Base-by-base conservation (phyloP, 2,329 filamentous ascomycete species). In the Fusarium floridanum region DNA sequence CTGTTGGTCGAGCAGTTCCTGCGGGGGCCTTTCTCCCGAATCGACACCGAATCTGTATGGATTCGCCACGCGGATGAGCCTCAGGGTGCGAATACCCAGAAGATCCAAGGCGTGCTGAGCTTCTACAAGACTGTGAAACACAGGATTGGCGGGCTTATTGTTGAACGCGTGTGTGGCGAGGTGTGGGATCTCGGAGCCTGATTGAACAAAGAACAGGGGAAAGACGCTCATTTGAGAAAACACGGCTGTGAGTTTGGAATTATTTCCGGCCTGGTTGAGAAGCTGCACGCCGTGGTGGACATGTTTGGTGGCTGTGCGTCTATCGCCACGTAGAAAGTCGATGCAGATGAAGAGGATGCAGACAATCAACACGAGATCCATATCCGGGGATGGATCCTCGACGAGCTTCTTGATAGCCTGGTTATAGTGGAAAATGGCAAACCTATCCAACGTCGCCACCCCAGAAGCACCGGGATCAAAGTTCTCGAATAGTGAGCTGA, bases 311-410 rank as follows among this genome's bases (percentile, higher is more conserved):
- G 84, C 85, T 5, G 79, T 77, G 7, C 79, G 72, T 20, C 75
- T 76, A 73, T 86, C 80, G 10, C 81, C 83, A 1, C 82, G 81
- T 1, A 86, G 75, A 65, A 85, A 82, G 70, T 86, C 85, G 63
- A 86, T 83, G 69, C 84, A 86, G 39, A 84, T 79, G 66, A 87
- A 86, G 17, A 86, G 74, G 3, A 85, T 68, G 66, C 85, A 86
- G 0, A 84, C 81, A 0, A 85, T 67, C 4, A 86, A 72, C 4
- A 86, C 81, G 0, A 81, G 74, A 36, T 84, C 81, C 17, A 83
- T 76, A 27, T 81, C 50, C 6, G 56, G 61, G 3, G 55, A 53
- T 0, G 67, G 39, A 3, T 78, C 76, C 2, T 77, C 68, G 11
- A 81, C 76, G 1, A 85, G 73, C 17, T 80, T 72, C 36, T 78